These are phyloP conservation scores for Malbranchea zuffiana DNA, from an alignment of 2,329 filamentous ascomycete genomes.

Conservation along the genomic window DNA sequence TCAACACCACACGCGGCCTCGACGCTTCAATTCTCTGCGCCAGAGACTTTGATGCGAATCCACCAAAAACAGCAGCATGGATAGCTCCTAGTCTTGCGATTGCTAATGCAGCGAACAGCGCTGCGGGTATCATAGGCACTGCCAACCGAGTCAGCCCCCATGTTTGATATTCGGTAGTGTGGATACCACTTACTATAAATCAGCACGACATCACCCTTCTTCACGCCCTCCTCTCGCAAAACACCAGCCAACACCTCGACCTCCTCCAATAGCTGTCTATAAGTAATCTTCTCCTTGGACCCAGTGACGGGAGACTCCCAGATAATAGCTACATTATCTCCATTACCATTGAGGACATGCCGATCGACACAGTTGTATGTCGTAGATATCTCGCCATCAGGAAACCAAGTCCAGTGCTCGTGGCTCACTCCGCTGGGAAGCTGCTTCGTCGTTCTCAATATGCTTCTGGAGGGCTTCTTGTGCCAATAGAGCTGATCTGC, in stretches of 20 bases:
- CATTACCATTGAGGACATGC: constrained; percentile 71
- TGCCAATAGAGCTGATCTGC: constrained; percentile 73
- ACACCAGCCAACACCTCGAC: constrained; percentile 75
- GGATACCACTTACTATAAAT: constrained; percentile 59
- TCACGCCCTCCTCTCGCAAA: constrained; percentile 68
- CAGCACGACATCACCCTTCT: constrained; percentile 74
- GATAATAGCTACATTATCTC: constrained; percentile 62
- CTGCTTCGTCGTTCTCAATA: constrained; percentile 52
- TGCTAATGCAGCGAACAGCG: constrained; percentile 76
- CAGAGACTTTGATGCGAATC: constrained; percentile 70
- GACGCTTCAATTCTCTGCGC: constrained; percentile 83
- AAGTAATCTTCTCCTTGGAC: constrained; percentile 61
- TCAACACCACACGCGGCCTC: constrained; percentile 64
- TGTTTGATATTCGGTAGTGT: constrained; percentile 1
- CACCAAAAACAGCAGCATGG: constrained; percentile 86
- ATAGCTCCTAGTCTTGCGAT: constrained; percentile 72
- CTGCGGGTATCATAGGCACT: constrained; percentile 94
- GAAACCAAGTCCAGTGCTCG: constrained; percentile 81
- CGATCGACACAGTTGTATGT: constrained; percentile 87
- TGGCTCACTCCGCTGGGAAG: constrained; percentile 52
- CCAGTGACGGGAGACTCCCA: constrained; percentile 81
- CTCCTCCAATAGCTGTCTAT: constrained; percentile 62
- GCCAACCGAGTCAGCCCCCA: neutral
- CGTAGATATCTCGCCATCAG: constrained; percentile 77
- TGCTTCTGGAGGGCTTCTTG: constrained; percentile 54